Evolutionary conservation across 257 asterid species (phyloP).

Genomic region (Linaria vulgaris): DNA sequence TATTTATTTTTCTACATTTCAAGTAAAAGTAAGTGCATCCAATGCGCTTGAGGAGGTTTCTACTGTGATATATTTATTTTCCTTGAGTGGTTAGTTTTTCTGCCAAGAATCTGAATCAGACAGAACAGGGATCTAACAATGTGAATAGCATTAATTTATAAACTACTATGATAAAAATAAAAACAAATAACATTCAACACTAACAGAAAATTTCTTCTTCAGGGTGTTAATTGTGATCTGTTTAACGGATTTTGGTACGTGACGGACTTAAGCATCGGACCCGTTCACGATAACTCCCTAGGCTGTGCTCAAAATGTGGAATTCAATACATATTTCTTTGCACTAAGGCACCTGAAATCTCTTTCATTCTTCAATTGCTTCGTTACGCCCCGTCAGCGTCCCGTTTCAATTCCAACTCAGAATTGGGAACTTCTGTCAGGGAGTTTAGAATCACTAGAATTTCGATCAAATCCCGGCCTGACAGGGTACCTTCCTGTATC

Average conservation of each 20-base stretch:
- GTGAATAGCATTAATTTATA: too few species aligned
- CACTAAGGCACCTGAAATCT: conserved; percentile 60
- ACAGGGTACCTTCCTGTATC: conserved; percentile 54
- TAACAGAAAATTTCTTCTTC: too few species aligned
- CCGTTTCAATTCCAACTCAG: conserved; percentile 48
- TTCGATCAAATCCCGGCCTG: conserved; percentile 73
- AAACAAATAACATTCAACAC: too few species aligned
- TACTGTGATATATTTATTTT: not conserved
- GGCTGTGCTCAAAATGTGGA: conserved; percentile 55
- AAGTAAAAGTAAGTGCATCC: too few species aligned
- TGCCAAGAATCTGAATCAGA: not conserved
- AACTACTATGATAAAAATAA: too few species aligned
- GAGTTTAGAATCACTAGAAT: conserved; percentile 62
- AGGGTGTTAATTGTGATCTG: conserved; percentile 95
- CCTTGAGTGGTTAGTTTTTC: not conserved
- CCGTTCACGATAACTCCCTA: conserved; percentile 88
- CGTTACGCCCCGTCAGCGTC: conserved; percentile 30
- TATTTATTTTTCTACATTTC: not conserved
- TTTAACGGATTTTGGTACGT: conserved; percentile 86
- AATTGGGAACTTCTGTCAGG: conserved; percentile 59
- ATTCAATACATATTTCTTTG: conserved; percentile 53
- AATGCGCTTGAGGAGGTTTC: too few species aligned
- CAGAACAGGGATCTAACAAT: not conserved
- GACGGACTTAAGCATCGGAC: conserved; percentile 74
- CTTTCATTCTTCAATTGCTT: conserved; percentile 82